Conservation (phyloP, 208 protist genomes). For the Acanthamoeba triangularis region DNA sequence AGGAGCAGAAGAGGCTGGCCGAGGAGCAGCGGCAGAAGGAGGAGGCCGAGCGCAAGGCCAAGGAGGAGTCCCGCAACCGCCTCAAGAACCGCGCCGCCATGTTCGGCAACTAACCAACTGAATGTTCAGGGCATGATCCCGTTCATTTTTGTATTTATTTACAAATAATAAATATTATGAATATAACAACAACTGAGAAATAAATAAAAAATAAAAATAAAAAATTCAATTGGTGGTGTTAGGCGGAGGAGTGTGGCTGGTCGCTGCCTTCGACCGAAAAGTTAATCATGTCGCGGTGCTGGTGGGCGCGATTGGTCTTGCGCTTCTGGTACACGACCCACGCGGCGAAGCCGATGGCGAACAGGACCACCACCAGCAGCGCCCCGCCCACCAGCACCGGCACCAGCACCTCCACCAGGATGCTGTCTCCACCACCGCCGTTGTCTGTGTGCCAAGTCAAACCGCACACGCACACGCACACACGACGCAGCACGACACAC, state of each 20-base stretch:
- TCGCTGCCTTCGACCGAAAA: neutral
- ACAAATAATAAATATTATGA: no score
- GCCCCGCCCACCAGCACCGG: neutral
- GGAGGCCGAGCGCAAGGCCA: constrained; percentile 32
- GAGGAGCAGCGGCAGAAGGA: constrained; percentile 66
- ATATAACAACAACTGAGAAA: neutral
- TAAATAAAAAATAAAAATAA: neutral
- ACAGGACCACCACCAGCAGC: neutral
- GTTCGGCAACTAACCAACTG: constrained; percentile 67
- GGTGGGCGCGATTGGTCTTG: neutral
- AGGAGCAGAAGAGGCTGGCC: constrained; percentile 54
- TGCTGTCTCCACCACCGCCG: neutral
- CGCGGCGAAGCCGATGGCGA: neutral
- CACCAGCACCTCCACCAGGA: neutral
- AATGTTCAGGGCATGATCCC: no score
- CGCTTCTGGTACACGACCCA: neutral
- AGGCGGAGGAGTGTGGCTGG: no score
- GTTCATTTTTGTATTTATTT: no score
- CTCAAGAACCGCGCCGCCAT: constrained; percentile 59
- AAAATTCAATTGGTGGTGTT: neutral
- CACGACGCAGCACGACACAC: no score
- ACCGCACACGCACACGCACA: no score
- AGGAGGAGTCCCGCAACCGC: constrained; percentile 49
- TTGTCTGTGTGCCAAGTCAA: no score
- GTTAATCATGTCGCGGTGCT: neutral